phyloP scores from a whole-genome alignment of 2,329 filamentous ascomycete species.

The Diaporthe sp. region DNA sequence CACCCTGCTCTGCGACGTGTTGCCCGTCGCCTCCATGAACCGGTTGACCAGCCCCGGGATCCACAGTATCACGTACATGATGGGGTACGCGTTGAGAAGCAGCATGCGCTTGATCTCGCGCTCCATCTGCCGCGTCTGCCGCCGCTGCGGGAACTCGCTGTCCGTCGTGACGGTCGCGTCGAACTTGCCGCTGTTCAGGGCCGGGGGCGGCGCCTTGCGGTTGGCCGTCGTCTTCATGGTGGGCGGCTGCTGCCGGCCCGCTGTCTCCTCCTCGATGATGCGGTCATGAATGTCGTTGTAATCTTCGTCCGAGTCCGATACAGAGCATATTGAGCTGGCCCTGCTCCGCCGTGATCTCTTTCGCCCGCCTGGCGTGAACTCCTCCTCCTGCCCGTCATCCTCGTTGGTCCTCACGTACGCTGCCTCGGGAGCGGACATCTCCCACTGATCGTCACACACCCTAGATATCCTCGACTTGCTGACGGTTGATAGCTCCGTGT shows the following conservation, averaged over 20 bases:
- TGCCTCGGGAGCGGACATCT: conserved; percentile 33
- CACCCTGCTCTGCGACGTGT: conserved; percentile 22
- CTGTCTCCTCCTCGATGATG: conserved; percentile 19
- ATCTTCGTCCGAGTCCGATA: conserved; percentile 10
- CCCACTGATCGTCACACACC: conserved; percentile 28
- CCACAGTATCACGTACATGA: conserved; percentile 54
- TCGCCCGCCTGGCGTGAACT: background rate
- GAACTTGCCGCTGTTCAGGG: conserved; percentile 30
- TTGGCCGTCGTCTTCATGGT: conserved; percentile 27
- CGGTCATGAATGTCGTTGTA: conserved; percentile 22
- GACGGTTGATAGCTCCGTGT: conserved; percentile 28
- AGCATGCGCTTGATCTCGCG: conserved; percentile 49
- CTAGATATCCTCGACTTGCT: conserved; percentile 31
- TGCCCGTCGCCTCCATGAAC: conserved; percentile 46
- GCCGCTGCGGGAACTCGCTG: conserved; percentile 40
- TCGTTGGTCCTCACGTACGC: conserved; percentile 24
- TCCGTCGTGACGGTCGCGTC: conserved; percentile 32
- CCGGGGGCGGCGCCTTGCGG: conserved; percentile 20
- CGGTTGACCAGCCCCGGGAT: conserved; percentile 53
- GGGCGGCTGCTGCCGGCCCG: background rate
- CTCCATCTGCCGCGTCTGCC: conserved; percentile 41
- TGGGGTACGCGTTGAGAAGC: conserved; percentile 53
- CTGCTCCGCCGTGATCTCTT: background rate
- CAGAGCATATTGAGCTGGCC: background rate
- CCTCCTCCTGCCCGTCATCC: conserved; percentile 9